These are phyloP conservation scores for Acanthamoeba triangularis DNA, from an alignment of 208 protist genomes.

Conservation along the genomic window DNA sequence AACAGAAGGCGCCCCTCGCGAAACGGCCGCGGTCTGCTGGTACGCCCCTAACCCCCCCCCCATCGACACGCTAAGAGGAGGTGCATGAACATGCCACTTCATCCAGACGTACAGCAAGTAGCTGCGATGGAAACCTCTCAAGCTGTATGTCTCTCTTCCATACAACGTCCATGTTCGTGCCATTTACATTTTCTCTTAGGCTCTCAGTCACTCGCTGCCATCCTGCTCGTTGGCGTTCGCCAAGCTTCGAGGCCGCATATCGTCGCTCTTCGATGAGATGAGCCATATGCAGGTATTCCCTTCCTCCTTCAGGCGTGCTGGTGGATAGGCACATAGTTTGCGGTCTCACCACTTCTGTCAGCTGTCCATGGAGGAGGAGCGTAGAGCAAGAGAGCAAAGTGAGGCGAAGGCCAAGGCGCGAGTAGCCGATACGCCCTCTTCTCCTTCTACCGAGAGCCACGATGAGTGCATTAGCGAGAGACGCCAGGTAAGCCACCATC, in stretches of 20 bases:
- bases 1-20: no score
- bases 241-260: background rate
- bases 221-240: background rate
- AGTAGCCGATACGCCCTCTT: background rate
- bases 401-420: background rate
- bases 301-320: background rate
- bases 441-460: background rate
- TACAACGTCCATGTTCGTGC: no score
- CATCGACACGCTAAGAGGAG: no score
- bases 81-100: no score
- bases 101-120: no score
- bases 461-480: background rate
- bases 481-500: background rate
- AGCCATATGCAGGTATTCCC: background rate
- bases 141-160: no score
- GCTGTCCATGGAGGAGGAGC: background rate
- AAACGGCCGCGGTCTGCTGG: no score
- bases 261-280: background rate
- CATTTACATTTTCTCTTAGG: no score
- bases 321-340: background rate
- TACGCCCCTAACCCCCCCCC: no score
- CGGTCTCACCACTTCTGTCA: background rate
- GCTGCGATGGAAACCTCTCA: no score
- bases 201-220: background rate
- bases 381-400: background rate